phyloP scores from a whole-genome alignment of 2,329 filamentous ascomycete species.

The Paecilomyces dactylethromorphus region DNA sequence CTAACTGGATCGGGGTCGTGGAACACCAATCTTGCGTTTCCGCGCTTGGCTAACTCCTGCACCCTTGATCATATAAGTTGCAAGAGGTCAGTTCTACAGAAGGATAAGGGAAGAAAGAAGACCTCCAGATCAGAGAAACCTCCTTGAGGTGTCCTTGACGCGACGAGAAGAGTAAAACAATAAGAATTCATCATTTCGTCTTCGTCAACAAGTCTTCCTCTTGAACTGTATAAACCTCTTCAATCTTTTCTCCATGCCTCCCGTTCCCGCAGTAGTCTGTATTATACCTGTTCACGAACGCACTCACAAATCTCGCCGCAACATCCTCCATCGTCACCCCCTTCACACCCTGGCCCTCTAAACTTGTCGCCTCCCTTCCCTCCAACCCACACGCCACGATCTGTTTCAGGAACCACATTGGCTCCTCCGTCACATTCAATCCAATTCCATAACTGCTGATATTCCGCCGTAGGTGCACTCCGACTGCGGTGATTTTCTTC shows the following conservation, averaged over 20 bases:
- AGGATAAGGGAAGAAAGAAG: too few species aligned
- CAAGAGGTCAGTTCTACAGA: too few species aligned
- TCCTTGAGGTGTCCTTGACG: too few species aligned
- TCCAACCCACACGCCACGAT: conserved; percentile 88
- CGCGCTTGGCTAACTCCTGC: too few species aligned
- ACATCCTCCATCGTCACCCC: conserved; percentile 31
- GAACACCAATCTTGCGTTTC: too few species aligned
- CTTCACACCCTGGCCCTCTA: conserved; percentile 47
- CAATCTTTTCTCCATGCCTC: conserved; percentile 25
- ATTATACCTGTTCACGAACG: conserved; percentile 34
- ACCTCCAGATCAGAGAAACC: too few species aligned
- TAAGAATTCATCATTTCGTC: background rate
- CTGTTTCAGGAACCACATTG: conserved; percentile 62
- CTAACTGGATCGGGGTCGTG: too few species aligned
- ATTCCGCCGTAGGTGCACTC: conserved; percentile 82
- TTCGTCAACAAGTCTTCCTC: background rate
- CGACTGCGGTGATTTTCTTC: conserved; percentile 78
- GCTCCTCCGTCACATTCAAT: conserved; percentile 45
- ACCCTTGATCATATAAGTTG: too few species aligned
- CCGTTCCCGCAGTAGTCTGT: conserved; percentile 24
- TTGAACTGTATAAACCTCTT: background rate
- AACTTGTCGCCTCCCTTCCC: conserved; percentile 71
- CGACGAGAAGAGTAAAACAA: background rate
- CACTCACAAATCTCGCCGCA: conserved; percentile 28
- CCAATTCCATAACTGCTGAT: conserved; percentile 80